phyloP scores from a whole-genome alignment of 768 basidiomycete species.

The Jaapia argillacea region DNA sequence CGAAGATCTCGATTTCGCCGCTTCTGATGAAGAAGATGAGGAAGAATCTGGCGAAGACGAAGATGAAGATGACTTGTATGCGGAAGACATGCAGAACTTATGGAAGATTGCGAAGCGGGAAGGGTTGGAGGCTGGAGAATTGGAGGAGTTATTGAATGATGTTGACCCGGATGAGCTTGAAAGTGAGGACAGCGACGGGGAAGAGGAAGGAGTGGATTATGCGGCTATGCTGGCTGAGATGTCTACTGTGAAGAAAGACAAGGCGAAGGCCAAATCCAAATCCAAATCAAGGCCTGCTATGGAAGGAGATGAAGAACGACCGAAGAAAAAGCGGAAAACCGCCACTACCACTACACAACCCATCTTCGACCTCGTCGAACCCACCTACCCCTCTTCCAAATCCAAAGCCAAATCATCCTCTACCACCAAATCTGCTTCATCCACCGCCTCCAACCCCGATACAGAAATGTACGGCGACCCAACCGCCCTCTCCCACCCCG shows the following conservation, averaged over 20 bases:
- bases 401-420: no score
- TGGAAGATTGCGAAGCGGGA: slow-evolving; percentile 2
- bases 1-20: slow-evolving; percentile 74
- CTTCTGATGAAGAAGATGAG: slow-evolving; percentile 33
- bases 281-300: slow-evolving; percentile 2
- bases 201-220: neutral
- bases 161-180: neutral
- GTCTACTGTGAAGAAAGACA: slow-evolving; percentile 11
- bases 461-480: slow-evolving; percentile 75
- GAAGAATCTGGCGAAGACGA: slow-evolving; percentile 37
- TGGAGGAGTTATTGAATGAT: slow-evolving; percentile 48
- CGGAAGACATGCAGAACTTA: slow-evolving; percentile 10
- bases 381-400: slow-evolving; percentile 26
- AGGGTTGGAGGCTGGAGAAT: slow-evolving; percentile 31
- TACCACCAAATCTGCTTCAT: slow-evolving; percentile 14
- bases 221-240: slow-evolving; percentile 2
- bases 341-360: slow-evolving; percentile 19
- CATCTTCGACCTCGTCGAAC: slow-evolving; percentile 74
- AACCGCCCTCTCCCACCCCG: slow-evolving; percentile 53
- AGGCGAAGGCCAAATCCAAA: slow-evolving; percentile 15
- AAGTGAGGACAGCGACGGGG: neutral
- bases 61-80: slow-evolving; percentile 18
- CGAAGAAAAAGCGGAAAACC: slow-evolving; percentile 59
- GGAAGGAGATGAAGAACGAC: slow-evolving; percentile 22
- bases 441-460: slow-evolving; percentile 14